Base-by-base conservation (phyloP, 2,329 filamentous ascomycete genomes). In the Botrytis byssoidea region DNA sequence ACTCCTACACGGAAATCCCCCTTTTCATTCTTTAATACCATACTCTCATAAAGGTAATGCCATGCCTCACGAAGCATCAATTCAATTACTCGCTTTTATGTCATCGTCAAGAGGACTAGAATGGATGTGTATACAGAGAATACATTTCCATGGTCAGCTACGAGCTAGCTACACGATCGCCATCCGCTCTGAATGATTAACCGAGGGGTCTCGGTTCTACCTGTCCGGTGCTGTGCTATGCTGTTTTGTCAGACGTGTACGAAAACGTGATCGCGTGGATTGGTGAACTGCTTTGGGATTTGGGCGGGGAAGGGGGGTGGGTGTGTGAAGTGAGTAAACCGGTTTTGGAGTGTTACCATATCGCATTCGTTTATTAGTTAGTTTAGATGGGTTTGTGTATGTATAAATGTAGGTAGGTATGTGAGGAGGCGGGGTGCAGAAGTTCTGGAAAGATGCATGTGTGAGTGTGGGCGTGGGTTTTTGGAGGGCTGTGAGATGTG, bases 1-100 rank as follows among this genome's bases (percentile, higher is more conserved):
- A 14, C 25, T n/a, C 25, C 25, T n/a, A 14, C 25, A n/a, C 25
- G 0, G 0, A n/a, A 3, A 14, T 14, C 4, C 2, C 48, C 5
- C 48, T 51, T n/a, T 12, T 14, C 25, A 51, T 3, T n/a, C 1
- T 14, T 12, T 6, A n/a, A 12, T n/a, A n/a, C 10, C 35, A 35
- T 35, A 35, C 35, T 35, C 35, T 35, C 7, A 35, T 35, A 6
- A 35, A 35, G 35, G 35, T 35, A 35, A 35, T 35, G 35, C 5
- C 0, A 35, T 35, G 35, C 48, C 10, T n/a, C 48, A 5, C 20
- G 8, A 22, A 22, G 44, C 44, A 1, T 51, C 10, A 5, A 10
- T 6, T 14, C 12, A 14, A n/a, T 51, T n/a, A 6, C 25, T n/a
- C 48, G 48, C 25, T 51, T 51, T 51, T 7, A 6, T 48, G 6